Base-by-base conservation (phyloP, 1,139 yeast species). In the Arxiozyma bovina region DNA sequence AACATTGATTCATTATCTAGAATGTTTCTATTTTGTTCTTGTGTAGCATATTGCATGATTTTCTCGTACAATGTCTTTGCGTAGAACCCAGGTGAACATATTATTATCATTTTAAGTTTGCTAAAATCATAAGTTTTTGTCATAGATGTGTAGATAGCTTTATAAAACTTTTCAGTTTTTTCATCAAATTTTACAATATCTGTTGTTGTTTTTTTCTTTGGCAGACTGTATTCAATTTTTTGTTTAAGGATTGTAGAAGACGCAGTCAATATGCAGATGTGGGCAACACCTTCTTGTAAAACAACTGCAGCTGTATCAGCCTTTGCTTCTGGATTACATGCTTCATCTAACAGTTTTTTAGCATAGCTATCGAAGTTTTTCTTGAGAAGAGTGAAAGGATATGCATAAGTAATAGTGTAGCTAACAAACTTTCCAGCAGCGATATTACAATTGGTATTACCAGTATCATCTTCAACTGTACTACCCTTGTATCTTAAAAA, bases 231-330 rank as follows among this genome's bases (percentile, higher is more conserved):
- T 63, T 90, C 97, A 38, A 91, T 78, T 67, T 90, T 87, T 58
- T 84, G 82, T 59, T 88, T 79, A 57, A 93, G 68, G 41, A 89
- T 82, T 0, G 98, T 91, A 83, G 93, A 87, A 57, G 85, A 85
- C 53, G 91, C 96, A 0, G 98, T 89, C 34, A 93, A 78, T 52
- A 90, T 75, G 70, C 99, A 93, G 22, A 93, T 74, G 69, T 93
- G 96, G 0, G 98, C 97, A 51, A 93, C 81, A 25, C 98, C 98
- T 67, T 94, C 98, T 70, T 93, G 93, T 65, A 93, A 72, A 1
- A 91, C 96, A 30, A 93, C 83, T 0, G 99, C 99, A 0, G 96
- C 99, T 11, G 93, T 81, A 64, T 93, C 98, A 0, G 97, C 96
- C 65, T 85, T 85, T 49, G 80, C 77, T 56, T 84, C 96, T 21